Evolutionary conservation across 1,284 basidiomycete species (phyloP).

Genomic region (Cutaneotrichosporon arboriforme): DNA sequence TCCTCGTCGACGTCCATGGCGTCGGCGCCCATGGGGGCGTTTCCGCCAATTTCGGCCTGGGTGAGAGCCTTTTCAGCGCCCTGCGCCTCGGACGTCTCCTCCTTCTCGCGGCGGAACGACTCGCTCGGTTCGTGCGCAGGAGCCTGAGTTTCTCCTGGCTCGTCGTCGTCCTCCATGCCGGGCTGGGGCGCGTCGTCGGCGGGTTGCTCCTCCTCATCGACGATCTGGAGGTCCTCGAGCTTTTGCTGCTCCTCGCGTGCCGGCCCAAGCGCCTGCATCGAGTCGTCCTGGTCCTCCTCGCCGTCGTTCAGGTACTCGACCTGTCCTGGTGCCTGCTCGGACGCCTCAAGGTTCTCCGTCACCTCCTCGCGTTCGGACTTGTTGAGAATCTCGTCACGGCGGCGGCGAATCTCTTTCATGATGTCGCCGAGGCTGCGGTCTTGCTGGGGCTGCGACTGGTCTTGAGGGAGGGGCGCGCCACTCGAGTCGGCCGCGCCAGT

Average conservation of each 20-base stretch:
- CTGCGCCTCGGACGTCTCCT: slow-evolving; percentile 19
- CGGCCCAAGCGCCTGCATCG: slow-evolving; percentile 85
- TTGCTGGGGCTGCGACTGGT: slow-evolving; percentile 53
- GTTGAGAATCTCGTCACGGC: slow-evolving; percentile 77
- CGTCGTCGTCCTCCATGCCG: slow-evolving; percentile 22
- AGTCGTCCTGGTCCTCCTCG: slow-evolving; percentile 62
- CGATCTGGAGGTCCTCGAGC: slow-evolving; percentile 69
- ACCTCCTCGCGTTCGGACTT: slow-evolving; percentile 49
- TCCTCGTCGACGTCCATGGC: slow-evolving; percentile 38
- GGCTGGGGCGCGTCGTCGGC: slow-evolving; percentile 6
- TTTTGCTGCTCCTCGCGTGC: slow-evolving; percentile 75
- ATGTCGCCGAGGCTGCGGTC: slow-evolving; percentile 81
- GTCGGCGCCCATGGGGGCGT: slow-evolving; percentile 22
- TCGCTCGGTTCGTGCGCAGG: slow-evolving; percentile 14
- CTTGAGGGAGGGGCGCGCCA: slow-evolving; percentile 37
- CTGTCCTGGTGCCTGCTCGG: slow-evolving; percentile 54
- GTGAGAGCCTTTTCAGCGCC: slow-evolving; percentile 47
- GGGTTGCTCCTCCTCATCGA: slow-evolving; percentile 53
- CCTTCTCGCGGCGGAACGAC: slow-evolving; percentile 18
- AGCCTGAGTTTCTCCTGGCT: slow-evolving; percentile 11
- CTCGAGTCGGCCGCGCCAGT: slow-evolving; percentile 39
- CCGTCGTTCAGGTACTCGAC: slow-evolving; percentile 77
- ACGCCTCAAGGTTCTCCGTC: slow-evolving; percentile 34
- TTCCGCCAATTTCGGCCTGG: slow-evolving; percentile 40
- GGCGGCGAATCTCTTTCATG: slow-evolving; percentile 73